Evolutionary conservation across 176 grass and related monocot genomes (phyloP).

Genomic region (bread wheat (Triticum aestivum)): IWGSC_CS_RefSeq_v2.1 NC_057800.1:12359317-12359816

Average conservation of each 20-base stretch:
- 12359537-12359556: slow-evolving; percentile 1
- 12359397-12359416: too few species aligned
- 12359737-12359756: too few species aligned
- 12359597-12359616: neutral
- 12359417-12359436: too few species aligned
- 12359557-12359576: neutral
- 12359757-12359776: too few species aligned
- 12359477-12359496: neutral
- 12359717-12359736: too few species aligned
- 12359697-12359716: too few species aligned
- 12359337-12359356: too few species aligned
- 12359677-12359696: neutral
- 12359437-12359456: neutral
- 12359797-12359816: too few species aligned
- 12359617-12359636: neutral
- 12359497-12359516: neutral
- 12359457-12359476: neutral
- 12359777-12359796: too few species aligned
- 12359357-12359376: too few species aligned
- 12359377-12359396: too few species aligned
- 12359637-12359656: neutral
- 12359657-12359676: slow-evolving; percentile 3
- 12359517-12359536: slow-evolving; percentile 20
- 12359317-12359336: too few species aligned
- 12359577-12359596: neutral